Evolutionary conservation across 2,329 filamentous ascomycete genomes (phyloP), one percentile per base, ranked within the genome.

Genomic region (Penicillium palitans): DNA sequence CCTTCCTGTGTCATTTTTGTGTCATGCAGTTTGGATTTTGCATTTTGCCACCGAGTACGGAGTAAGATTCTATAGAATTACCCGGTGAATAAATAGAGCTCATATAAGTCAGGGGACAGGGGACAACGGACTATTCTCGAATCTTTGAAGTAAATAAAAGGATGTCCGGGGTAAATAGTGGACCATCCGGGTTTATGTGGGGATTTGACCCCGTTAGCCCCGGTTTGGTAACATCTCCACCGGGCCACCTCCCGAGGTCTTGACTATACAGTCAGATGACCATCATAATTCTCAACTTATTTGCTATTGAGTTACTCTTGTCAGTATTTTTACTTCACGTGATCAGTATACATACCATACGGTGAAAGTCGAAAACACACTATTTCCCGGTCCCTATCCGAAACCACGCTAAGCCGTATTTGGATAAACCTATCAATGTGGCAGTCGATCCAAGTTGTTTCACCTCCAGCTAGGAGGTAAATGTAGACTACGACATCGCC

Each of bases 11-110:
- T 57, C 46, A 52, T 44, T 6, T 44, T 55, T 37, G 47, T 57
- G 54, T 57, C 54, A 52, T 49, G 42, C 42, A 48, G 41, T 17
- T 44, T 52, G 15, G 12, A 37, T 7, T 10, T 42, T 52, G 9
- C n/a, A 37, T 5, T 31, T 24, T 33, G 19, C 39, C 50, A 25
- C 39, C 10, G 8, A 29, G 12, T 25, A 25, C 39, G 6, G 8
- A 29, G 12, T 25, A 50, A 17, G n/a, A 49, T 35, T n/a, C 2
- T 10, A 15, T 13, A 6, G 2, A 2, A 8, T 31, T 15, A 19
- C n/a, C 6, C 24, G 24, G 24, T 31, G 44, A 47, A 21, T 19
- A 47, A 15, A n/a, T n/a, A 19, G 9, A 12, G 15, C 24, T 27
- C 24, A 13, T n/a, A 29, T 19, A 46, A n/a, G 6, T 2, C 19